Conservation (phyloP, 148 eudicot species). For the Silene conica region DNA sequence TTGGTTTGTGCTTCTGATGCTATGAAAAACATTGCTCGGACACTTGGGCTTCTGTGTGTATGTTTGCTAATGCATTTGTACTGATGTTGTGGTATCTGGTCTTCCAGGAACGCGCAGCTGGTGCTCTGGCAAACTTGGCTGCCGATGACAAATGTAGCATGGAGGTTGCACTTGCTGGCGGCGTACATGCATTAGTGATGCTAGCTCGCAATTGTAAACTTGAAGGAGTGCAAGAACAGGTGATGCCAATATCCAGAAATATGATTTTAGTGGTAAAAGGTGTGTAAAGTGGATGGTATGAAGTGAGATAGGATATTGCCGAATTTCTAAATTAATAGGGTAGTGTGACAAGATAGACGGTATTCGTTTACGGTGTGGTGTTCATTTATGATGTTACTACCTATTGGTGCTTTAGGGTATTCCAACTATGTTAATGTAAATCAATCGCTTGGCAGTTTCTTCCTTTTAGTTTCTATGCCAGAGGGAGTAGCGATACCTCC, state of each 20-base stretch:
- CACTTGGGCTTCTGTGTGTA: background rate
- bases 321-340: background rate
- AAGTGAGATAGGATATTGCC: slow-evolving; percentile 5
- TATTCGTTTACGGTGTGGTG: background rate
- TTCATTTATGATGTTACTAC: background rate
- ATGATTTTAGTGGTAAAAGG: slow-evolving; percentile 3
- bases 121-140: slow-evolving; percentile 96
- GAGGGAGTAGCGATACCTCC: no score
- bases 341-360: background rate
- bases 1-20: slow-evolving; percentile 54
- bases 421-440: background rate
- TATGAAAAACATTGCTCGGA: background rate
- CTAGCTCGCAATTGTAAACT: slow-evolving; percentile 78
- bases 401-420: background rate
- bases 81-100: slow-evolving; percentile 9
- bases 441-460: no score
- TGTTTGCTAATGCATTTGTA: background rate
- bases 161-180: slow-evolving; percentile 86
- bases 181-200: slow-evolving; percentile 88
- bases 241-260: slow-evolving; percentile 17
- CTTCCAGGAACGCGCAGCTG: slow-evolving; percentile 97
- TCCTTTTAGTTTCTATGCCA: no score
- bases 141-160: slow-evolving; percentile 98
- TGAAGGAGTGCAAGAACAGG: slow-evolving; percentile 99
- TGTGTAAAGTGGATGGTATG: background rate